phyloP scores from a whole-genome alignment of 2,329 filamentous ascomycete species.

The Neocatenulostroma microsporum region DNA sequence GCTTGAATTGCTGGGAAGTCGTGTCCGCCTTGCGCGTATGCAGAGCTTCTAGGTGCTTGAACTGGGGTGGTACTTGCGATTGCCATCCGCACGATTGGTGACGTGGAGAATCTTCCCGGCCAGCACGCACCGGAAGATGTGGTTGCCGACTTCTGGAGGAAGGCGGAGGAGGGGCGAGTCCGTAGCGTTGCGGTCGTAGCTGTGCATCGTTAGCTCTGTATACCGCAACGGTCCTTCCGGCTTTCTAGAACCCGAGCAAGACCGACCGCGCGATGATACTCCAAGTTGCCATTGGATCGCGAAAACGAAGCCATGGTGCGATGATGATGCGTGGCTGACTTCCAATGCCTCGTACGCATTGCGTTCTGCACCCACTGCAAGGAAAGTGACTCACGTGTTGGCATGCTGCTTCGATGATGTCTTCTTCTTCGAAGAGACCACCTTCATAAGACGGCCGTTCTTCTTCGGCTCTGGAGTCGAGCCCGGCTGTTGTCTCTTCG shows the following conservation, averaged over 20 bases:
- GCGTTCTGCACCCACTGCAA: no score
- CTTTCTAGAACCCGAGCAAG: neutral
- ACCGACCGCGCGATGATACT: neutral
- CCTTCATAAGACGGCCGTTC: no score
- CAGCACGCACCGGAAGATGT: neutral
- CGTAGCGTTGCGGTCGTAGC: neutral
- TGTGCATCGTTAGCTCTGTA: neutral
- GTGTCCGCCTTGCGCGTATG: neutral
- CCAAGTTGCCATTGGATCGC: neutral
- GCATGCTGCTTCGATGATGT: no score
- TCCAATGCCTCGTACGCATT: no score
- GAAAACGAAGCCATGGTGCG: no score
- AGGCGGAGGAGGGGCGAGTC: neutral
- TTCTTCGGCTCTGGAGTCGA: no score
- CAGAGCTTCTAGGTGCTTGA: neutral
- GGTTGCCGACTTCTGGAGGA: neutral
- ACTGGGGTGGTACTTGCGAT: neutral
- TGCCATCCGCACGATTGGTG: neutral
- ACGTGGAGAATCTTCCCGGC: slow-evolving; percentile 1
- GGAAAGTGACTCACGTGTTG: no score
- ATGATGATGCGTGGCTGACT: no score
- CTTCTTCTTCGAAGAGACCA: no score
- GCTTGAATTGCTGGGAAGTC: neutral
- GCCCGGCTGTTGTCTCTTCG: no score
- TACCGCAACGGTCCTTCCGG: neutral